Conservation (phyloP, 2,329 filamentous ascomycete genomes). For the Dactylellina parvicollis region DNA sequence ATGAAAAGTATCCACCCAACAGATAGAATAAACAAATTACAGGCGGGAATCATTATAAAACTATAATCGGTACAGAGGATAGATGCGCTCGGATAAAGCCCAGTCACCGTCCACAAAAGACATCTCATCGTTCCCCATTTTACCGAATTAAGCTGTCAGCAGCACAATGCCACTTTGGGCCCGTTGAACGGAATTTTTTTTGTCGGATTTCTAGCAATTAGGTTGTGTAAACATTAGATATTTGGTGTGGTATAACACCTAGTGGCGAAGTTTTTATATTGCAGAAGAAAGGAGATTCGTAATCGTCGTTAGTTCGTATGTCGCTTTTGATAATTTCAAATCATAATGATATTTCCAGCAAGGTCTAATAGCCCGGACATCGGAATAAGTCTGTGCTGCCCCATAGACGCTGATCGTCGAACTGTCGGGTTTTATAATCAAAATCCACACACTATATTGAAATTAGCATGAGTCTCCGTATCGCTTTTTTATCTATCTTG, state of each 20-base stretch:
- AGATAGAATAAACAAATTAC: neutral
- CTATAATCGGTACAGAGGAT: no score
- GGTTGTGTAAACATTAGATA: no score
- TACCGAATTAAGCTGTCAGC: no score
- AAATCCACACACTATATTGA: conserved; percentile 38
- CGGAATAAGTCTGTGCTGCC: conserved; percentile 41
- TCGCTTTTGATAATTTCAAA: neutral
- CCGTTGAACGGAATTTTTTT: no score
- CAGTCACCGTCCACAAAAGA: no score
- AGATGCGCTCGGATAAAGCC: neutral
- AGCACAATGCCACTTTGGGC: no score
- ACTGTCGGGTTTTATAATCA: conserved; percentile 33
- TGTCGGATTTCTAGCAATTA: no score
- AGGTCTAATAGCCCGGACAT: conserved; percentile 2
- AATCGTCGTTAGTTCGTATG: neutral
- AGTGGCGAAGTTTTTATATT: no score
- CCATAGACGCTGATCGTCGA: conserved; percentile 42
- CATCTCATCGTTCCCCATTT: no score
- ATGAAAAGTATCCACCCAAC: neutral
- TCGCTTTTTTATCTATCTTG: neutral
- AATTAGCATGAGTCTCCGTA: neutral
- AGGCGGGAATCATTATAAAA: neutral
- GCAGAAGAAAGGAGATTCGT: neutral
- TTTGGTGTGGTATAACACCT: no score
- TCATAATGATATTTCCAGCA: neutral